Conservation (phyloP, 140 eudicot species). For the Stevia rebaudiana region DNA sequence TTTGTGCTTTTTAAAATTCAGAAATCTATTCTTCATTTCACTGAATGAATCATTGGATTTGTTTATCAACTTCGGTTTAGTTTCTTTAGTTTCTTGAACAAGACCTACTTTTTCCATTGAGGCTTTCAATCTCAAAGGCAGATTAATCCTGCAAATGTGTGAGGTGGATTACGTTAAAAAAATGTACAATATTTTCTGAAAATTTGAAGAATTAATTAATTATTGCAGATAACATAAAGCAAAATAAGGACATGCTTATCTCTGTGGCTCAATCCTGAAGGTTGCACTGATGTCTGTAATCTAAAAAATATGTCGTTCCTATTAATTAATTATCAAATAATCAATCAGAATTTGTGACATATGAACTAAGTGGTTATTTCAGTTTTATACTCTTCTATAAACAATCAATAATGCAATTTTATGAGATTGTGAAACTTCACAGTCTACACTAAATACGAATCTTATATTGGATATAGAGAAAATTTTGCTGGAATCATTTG, state of each 20-base stretch:
- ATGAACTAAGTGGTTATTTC: conserved; percentile 5
- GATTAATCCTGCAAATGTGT: conserved; percentile 40
- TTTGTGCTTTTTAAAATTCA: conserved; percentile 67
- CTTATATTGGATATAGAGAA: background rate
- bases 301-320: conserved; percentile 42
- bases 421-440: background rate
- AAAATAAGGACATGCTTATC: conserved; percentile 48
- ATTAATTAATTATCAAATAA: conserved; percentile 35
- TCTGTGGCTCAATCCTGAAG: conserved; percentile 47
- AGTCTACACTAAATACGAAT: conserved; percentile 13
- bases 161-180: conserved; percentile 8
- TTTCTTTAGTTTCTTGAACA: conserved; percentile 34
- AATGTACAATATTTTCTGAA: background rate
- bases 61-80: conserved; percentile 22
- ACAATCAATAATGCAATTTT: background rate
- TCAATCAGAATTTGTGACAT: conserved; percentile 28
- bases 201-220: conserved; percentile 12
- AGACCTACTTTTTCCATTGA: conserved; percentile 38
- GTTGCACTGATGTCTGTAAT: conserved; percentile 45
- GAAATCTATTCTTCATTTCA: conserved; percentile 63
- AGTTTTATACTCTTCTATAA: conserved; percentile 6
- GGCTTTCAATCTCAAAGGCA: conserved; percentile 55
- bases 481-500: background rate
- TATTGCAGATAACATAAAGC: conserved; percentile 23
- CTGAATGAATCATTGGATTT: conserved; percentile 42